Conservation (phyloP, 192 early-diverging fungal species). For the Coemansia sp. region DNA sequence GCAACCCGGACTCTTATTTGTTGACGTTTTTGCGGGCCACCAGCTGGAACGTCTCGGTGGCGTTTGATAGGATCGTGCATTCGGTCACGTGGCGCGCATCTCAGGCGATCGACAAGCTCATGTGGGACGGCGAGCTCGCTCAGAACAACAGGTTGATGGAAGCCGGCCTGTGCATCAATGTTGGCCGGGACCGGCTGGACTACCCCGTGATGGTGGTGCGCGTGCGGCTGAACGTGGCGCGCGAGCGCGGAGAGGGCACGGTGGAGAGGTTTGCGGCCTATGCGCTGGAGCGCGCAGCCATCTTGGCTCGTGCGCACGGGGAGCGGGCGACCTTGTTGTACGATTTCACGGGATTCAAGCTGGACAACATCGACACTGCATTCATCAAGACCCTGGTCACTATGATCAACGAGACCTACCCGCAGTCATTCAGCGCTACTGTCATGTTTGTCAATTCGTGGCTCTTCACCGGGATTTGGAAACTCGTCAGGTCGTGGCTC, state of each 20-base stretch:
- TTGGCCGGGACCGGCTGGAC: conserved; percentile 52
- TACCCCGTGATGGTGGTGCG: conserved; percentile 46
- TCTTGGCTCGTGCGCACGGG: conserved; percentile 18
- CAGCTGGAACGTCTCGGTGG: conserved; percentile 72
- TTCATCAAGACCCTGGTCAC: conserved; percentile 75
- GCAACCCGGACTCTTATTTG: conserved; percentile 65
- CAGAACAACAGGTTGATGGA: conserved; percentile 45
- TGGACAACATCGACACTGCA: conserved; percentile 70
- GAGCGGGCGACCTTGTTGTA: conserved; percentile 64
- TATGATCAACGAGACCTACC: conserved; percentile 79
- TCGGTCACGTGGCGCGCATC: conserved; percentile 70
- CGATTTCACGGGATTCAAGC: conserved; percentile 67
- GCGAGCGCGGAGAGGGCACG: conserved; percentile 22
- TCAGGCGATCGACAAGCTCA: conserved; percentile 57
- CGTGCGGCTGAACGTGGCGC: conserved; percentile 19
- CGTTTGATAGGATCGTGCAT: conserved; percentile 61
- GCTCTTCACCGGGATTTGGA: conserved; percentile 83
- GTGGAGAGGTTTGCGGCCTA: conserved; percentile 23
- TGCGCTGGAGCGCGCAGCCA: conserved; percentile 26
- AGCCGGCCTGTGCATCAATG: conserved; percentile 46
- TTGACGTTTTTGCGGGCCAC: conserved; percentile 74
- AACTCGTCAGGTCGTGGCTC: conserved; percentile 70
- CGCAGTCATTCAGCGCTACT: conserved; percentile 70
- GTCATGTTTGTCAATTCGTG: conserved; percentile 83
- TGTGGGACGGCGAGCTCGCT: conserved; percentile 59